A percentile compares a stretch with the other conserved stretches of the same genome.
These are phyloP conservation scores for Rubroshorea leprosula DNA, from an alignment of 345 rosid species.

Conservation along the genomic window DNA sequence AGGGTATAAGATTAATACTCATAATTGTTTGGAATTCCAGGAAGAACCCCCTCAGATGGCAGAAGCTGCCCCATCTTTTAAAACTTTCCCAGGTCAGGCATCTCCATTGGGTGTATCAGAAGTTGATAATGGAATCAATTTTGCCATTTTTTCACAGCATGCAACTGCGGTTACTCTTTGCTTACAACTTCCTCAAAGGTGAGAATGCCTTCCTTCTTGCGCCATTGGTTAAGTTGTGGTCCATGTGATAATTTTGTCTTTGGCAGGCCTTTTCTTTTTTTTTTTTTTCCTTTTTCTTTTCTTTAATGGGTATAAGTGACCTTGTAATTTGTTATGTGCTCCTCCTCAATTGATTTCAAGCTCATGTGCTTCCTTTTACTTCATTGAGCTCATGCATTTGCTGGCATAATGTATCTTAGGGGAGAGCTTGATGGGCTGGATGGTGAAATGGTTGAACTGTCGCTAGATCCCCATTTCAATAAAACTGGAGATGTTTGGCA, in stretches of 20 bases:
- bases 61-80: slow-evolving; percentile 31
- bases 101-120: slow-evolving; percentile 80
- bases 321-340: background rate
- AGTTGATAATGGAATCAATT: slow-evolving; percentile 72
- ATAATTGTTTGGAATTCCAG: slow-evolving; percentile 25
- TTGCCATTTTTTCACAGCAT: slow-evolving; percentile 78
- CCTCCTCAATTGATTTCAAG: background rate
- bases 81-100: slow-evolving; percentile 59
- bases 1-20: background rate
- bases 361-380: too few species aligned
- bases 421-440: slow-evolving; percentile 25
- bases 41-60: slow-evolving; percentile 45
- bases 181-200: slow-evolving; percentile 67
- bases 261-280: too few species aligned
- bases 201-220: slow-evolving; percentile 1
- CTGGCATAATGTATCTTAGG: slow-evolving; percentile 23
- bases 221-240: background rate
- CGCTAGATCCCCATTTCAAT: slow-evolving; percentile 62
- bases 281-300: too few species aligned
- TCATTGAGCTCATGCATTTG: background rate
- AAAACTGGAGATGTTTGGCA: slow-evolving; percentile 96
- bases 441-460: slow-evolving; percentile 53
- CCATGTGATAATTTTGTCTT: background rate
- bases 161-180: slow-evolving; percentile 81
- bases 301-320: background rate